Evolutionary conservation across 768 basidiomycete genomes (phyloP).

Genomic region (Agaricus blazei): DNA sequence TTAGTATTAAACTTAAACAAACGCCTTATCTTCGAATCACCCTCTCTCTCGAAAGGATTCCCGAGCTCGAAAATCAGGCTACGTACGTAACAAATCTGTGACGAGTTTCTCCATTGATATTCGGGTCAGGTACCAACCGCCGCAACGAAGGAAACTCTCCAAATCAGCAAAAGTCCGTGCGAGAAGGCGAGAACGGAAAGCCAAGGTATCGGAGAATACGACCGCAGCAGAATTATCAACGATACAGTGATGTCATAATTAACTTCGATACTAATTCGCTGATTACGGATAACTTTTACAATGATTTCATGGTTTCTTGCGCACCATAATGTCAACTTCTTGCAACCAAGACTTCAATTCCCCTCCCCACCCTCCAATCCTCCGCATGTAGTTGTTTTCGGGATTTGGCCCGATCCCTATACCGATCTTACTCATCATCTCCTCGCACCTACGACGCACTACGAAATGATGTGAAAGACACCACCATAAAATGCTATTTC

Average conservation of each 20-base stretch:
- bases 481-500: slow-evolving; percentile 50
- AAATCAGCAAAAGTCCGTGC: slow-evolving; percentile 53
- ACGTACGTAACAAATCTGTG: slow-evolving; percentile 37
- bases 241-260: not conserved
- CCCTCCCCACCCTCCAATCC: slow-evolving; percentile 47
- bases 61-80: slow-evolving; percentile 34
- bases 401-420: slow-evolving; percentile 25
- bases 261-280: not conserved
- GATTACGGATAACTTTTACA: not conserved
- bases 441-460: slow-evolving; percentile 20
- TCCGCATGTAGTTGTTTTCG: slow-evolving; percentile 32
- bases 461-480: slow-evolving; percentile 37
- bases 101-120: not conserved
- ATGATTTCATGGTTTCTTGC: not conserved
- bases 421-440: slow-evolving; percentile 26
- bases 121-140: slow-evolving; percentile 49
- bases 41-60: slow-evolving; percentile 42
- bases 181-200: slow-evolving; percentile 37
- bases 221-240: not conserved
- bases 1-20: slow-evolving; percentile 49
- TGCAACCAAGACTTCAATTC: slow-evolving; percentile 37
- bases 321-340: slow-evolving; percentile 27
- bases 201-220: slow-evolving; percentile 10
- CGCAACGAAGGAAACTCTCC: slow-evolving; percentile 45
- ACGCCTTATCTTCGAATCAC: slow-evolving; percentile 71